Evolutionary conservation across 2,329 filamentous ascomycete genomes (phyloP), one percentile per base, ranked within the genome.

Genomic region (Clarireedia paspali): DNA sequence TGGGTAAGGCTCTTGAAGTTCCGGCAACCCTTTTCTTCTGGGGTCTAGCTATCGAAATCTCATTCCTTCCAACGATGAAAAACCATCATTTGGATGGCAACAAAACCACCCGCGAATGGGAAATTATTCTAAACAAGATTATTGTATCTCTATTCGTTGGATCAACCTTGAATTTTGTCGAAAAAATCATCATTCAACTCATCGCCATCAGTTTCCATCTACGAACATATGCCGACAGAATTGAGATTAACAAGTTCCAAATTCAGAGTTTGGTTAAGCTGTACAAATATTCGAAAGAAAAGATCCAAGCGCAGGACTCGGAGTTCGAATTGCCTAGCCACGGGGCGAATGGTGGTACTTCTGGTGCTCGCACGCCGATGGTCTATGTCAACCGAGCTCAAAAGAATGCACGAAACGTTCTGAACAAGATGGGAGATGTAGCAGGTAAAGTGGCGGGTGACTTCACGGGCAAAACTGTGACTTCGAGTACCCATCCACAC

Each of bases 141-240:
- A 85, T 96, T 58, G 83, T 95, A 17, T 80, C 88, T 2, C 68
- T 95, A n/a, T 91, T 97, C 64, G 86, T 95, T 14, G 81, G 89
- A 59, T 81, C 84, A 0, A 77, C 84, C 2, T 75, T 96, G 59
- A 96, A 97, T 71, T 87, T 94, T 58, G 77, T 87, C 52, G 91
- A 96, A 71, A 97, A 96, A 75, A 88, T 96, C 58, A 81, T 95
- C 63, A 95, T 96, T 55, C 91, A 96, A 68, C 85, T 95, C 73
- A 95, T 97, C 63, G 91, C 92, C 34, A 91, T 91, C 57, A 91
- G 87, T 59, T 97, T 97, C 72, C 92, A 97, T 70, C 77, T 89
- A 57, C 82, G 92, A 46, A 96, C 92, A 0, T 97, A 97, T 66
- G 85, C 89, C 24, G 89, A 92, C 64, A 80, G 92, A 15, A 96